Conservation (phyloP, 2,329 filamentous ascomycete species). For the Raffaelea deltoideospora region DNA sequence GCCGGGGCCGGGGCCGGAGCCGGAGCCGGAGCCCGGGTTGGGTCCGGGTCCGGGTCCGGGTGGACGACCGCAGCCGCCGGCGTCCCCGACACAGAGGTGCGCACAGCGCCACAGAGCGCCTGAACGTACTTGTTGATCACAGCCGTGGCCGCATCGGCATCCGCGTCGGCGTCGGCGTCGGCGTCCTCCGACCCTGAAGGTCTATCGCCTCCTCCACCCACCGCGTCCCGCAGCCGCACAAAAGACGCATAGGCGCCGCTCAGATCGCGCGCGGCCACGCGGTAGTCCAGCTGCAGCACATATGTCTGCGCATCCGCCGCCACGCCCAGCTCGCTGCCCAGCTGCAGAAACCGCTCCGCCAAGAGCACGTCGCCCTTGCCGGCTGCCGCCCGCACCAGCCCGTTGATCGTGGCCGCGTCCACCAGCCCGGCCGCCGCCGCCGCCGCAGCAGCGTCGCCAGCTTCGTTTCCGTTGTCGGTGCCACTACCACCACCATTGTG, state of each 20-base stretch:
- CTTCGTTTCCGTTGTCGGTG: no score
- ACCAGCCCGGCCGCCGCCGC: conserved; percentile 25
- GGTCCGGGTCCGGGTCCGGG: background rate
- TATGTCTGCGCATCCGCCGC: conserved; percentile 54
- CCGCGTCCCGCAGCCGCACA: conserved; percentile 41
- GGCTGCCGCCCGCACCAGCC: conserved; percentile 57
- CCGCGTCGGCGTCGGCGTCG: background rate
- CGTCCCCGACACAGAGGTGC: conserved; percentile 18
- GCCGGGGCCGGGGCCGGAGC: no score
- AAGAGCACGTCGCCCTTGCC: conserved; percentile 54
- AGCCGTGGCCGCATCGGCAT: conserved; percentile 10
- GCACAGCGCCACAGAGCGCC: conserved; percentile 40
- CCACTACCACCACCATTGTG: conserved; percentile 22
- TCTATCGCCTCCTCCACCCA: conserved; percentile 37
- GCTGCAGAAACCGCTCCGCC: conserved; percentile 55
- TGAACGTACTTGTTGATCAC: conserved; percentile 59
- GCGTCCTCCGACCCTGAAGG: conserved; percentile 49
- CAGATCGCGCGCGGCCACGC: conserved; percentile 57
- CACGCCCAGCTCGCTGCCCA: conserved; percentile 50
- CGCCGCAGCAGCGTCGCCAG: conserved; percentile 10
- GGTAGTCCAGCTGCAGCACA: conserved; percentile 61
- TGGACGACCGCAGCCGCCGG: background rate
- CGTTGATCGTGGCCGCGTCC: conserved; percentile 61
- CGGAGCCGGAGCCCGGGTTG: no score
- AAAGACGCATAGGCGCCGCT: conserved; percentile 54